Evolutionary conservation across 306 rosid species (phyloP).

Genomic region (Cicer cuneatum): DNA sequence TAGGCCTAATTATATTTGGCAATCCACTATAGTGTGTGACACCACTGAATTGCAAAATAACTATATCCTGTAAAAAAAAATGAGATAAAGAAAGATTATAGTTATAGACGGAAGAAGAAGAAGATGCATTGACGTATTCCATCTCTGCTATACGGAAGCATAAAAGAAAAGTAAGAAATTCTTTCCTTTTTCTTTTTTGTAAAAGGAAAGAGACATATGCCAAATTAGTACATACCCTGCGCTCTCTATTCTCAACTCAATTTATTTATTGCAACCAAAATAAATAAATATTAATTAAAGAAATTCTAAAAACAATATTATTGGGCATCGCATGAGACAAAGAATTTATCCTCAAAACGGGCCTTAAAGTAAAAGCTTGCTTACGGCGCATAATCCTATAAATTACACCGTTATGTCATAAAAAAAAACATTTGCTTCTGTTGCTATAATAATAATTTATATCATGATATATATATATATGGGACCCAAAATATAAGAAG

Average conservation of each 20-base stretch:
- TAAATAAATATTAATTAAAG: neutral
- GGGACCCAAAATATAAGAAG: too few relatives aligned
- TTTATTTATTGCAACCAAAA: slow-evolving; percentile 32
- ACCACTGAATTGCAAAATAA: slow-evolving; percentile 6
- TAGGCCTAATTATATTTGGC: too few relatives aligned
- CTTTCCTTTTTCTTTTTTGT: neutral
- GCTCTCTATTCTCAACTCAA: slow-evolving; percentile 39
- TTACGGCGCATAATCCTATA: slow-evolving; percentile 28
- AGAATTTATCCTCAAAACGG: slow-evolving; percentile 48
- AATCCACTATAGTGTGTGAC: neutral
- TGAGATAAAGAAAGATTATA: slow-evolving; percentile 22
- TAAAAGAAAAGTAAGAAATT: slow-evolving; percentile 11
- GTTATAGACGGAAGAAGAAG: slow-evolving; percentile 37
- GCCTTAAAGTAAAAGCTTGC: slow-evolving; percentile 20
- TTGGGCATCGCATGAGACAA: slow-evolving; percentile 51
- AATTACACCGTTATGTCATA: slow-evolving; percentile 11
- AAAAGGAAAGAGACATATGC: slow-evolving; percentile 40
- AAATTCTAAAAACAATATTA: slow-evolving; percentile 42
- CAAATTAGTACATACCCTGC: slow-evolving; percentile 37
- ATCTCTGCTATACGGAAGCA: slow-evolving; percentile 14
- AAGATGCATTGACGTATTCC: slow-evolving; percentile 47
- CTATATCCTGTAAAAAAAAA: neutral
- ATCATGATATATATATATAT: too few relatives aligned
- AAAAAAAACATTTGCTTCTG: neutral
- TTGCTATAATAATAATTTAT: too few relatives aligned